Evolutionary conservation across 2,329 filamentous ascomycete species (phyloP), one percentile per base, ranked within the genome.

Genomic region (Drechslerella coelobrocha): DNA sequence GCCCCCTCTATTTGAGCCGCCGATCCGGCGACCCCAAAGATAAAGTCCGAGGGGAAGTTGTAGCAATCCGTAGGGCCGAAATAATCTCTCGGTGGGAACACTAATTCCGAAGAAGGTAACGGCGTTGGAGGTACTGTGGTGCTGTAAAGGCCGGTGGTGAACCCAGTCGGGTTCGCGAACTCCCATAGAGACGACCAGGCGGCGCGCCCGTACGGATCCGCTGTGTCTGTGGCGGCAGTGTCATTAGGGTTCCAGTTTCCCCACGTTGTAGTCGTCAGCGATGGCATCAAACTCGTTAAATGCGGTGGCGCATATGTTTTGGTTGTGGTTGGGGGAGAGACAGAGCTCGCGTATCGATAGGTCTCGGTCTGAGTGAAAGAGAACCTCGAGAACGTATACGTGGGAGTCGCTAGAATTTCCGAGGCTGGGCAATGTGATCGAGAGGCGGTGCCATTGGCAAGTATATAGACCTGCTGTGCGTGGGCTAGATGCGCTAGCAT

Each of bases 151-250:
- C 45, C 57, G 1, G 45, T 61, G 5, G 57, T 61, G 23, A 51
- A 61, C 14, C 43, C 43, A 9, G 57, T 51, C 14, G 45, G 45
- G 17, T 23, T 52, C n/a, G 54, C 54, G 39, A 39, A 57, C n/a
- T 47, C 54, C 57, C 57, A 61, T 3, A 61, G 45, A 10, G 57
- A 61, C 24, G 57, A 51, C 45, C 48, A 61, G 23, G 57, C 57
- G 10, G 57, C 57, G n/a, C 52, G 57, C 19, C 45, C 57, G 29
- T 61, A 61, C 24, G 57, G 57, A 17, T 61, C 57, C 2, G 45
- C 48, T 5, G 57, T 61, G 34, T 61, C 57, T 12, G 57, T 61
- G n/a, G 57, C 57, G 1, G 31, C 48, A 5, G 57, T 51, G 23
- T 61, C 57, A 27, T 57, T 57, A 2, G 54, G 54, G 23, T 17